Evolutionary conservation across 2,329 filamentous ascomycete species (phyloP), one percentile per base, ranked within the genome.

Genomic region (Colletotrichum trifolii): DNA sequence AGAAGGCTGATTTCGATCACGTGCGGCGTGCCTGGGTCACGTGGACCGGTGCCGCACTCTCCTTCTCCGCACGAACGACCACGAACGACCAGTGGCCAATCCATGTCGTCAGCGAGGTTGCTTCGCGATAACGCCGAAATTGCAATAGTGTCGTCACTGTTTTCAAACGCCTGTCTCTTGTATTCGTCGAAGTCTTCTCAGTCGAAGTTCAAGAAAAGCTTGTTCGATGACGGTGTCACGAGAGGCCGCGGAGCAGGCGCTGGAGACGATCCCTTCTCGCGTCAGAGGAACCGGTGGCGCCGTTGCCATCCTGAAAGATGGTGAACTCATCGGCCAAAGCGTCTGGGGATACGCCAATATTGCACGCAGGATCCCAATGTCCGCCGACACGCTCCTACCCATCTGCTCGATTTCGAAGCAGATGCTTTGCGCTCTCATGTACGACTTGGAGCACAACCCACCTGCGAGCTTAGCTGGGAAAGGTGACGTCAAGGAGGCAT

Each of bases 351-450:
- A 76, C 55, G 79, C 80, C 17, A 73, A 82, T 69, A 59, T 82
- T 17, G 73, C 79, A n/a, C 53, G 67, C 8, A 73, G 75, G 6
- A 75, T 78, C 25, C 74, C 72, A 6, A 72, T 83, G 67, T 75
- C 72, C 0, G 46, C 75, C 5, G 62, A 75, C 5, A 81, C 74
- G 1, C 72, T 73, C 9, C 67, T 82, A 17, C 80, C 80, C 10
- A 82, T 83, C 60, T 83, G 81, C 67, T 82, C 80, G 6, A 82
- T 82, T 64, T 67, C 79, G 2, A 83, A 83, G 68, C 81, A 83
- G 56, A 78, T 81, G 70, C 69, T 80, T 2, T 81, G 79, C 57
- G 72, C 76, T 6, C 65, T 77, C 4, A 62, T 81, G 52, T 68
- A 74, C 4, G 76, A 77, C 43, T 67, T 82, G 7, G 67, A 77